Evolutionary conservation across 192 early-diverging fungal genomes (phyloP), one percentile per base, ranked within the genome.

Genomic region (Dimargaris verticillata): DNA sequence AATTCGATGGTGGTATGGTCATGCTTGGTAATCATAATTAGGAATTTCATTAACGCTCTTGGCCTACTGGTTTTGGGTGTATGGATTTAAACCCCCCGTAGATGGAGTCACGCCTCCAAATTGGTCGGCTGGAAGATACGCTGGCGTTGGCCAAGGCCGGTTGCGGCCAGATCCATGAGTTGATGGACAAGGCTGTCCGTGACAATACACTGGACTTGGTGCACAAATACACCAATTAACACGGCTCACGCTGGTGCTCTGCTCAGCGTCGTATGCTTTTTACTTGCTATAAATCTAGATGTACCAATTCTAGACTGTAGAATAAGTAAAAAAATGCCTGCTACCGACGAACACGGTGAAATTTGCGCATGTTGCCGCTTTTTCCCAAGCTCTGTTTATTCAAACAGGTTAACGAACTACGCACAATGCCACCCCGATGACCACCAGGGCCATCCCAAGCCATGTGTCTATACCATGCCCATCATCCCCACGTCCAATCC

Each of bases 61-160:
- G n/a, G 4, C 9, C 20, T 26, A 28, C 38, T 42, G 17, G 44
- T 26, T 41, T 41, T 33, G 46, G 43, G 44, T 53, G 61, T 66
- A 44, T 15, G 14, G 17, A 45, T 45, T 45, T 45, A 45, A 12
- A 17, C 10, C 17, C 20, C n/a, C 44, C 18, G 33, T 65, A 89
- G 77, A 85, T 92, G 78, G 93, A 98, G 68, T 86, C 88, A 26
- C 70, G 87, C 61, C 74, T 98, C 61, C 89, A 92, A 68, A 69
- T 93, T 53, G 86, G 91, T 15, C 74, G 72, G 55, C 65, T 77
- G 7, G 68, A 77, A 14, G 68, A 62, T 41, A 71, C 74, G 52
- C 54, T 77, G 70, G 61, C 64, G 6, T 53, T 74, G 63, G 75
- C 75, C 3, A 48, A 67, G 0, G 70, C 70, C 50, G 75, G 75